A percentile compares a stretch with the other conserved stretches of the same genome.
Evolutionary conservation across 441 rosid genomes (phyloP).

Genomic region (Metrosideros polymorpha): DNA sequence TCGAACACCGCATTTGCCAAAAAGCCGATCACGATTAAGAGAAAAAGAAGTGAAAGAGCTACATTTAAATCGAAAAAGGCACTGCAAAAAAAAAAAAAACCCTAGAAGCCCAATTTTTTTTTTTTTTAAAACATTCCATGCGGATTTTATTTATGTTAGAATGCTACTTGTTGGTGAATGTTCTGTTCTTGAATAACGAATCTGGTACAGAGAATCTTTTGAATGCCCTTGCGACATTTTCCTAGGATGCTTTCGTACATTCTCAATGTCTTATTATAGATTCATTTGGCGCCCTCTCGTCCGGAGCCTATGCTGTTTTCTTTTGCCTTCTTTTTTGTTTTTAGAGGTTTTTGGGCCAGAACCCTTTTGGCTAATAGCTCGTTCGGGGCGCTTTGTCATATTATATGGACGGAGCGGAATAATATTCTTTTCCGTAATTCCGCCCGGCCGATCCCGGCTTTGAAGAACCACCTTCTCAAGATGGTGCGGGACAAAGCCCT

Average conservation of each 20-base stretch:
- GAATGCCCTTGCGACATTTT: background rate
- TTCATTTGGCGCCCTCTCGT: background rate
- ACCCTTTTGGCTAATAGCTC: background rate
- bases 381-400: too few species aligned
- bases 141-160: background rate
- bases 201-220: background rate
- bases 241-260: background rate
- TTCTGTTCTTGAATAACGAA: background rate
- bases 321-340: background rate
- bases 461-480: too few species aligned
- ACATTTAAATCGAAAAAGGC: background rate
- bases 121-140: background rate
- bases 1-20: background rate
- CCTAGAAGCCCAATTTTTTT: background rate
- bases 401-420: too few species aligned
- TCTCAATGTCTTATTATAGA: background rate
- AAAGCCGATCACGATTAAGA: background rate
- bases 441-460: too few species aligned
- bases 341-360: background rate
- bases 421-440: too few species aligned
- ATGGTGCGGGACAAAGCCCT: too few species aligned
- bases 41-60: background rate
- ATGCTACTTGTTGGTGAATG: background rate
- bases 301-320: background rate
- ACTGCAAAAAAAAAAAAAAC: background rate